Percentiles rank a stretch among this genome's conserved stretches.
phyloP scores from a whole-genome alignment of 805 yeast genomes.

The Saccharomycopsis olivae region DNA sequence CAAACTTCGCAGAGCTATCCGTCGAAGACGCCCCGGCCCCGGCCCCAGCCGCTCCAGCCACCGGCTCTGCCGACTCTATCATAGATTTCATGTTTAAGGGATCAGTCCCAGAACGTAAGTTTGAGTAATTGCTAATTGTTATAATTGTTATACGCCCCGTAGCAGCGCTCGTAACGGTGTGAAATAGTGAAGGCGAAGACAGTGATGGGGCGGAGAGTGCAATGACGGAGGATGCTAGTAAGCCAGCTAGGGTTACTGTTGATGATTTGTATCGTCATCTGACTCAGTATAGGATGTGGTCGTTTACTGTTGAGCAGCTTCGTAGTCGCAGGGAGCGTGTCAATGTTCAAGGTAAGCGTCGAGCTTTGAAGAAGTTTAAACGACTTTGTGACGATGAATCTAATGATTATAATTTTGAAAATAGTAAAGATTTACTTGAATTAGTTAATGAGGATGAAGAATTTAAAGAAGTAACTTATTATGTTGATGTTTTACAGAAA shows the following conservation, averaged over 20 bases:
- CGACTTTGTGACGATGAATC: constrained; percentile 24
- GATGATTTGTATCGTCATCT: constrained; percentile 87
- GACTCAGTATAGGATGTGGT: constrained; percentile 80
- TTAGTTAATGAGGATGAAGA: constrained; percentile 64
- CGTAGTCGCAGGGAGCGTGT: constrained; percentile 35
- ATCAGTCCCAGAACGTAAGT: neutral
- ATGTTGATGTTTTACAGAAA: constrained; percentile 59
- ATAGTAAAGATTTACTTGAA: constrained; percentile 25
- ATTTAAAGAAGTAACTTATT: constrained; percentile 50
- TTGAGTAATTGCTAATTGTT: too few species aligned
- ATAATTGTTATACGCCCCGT: neutral
- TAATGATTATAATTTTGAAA: constrained; percentile 21
- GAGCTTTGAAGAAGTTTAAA: constrained; percentile 26
- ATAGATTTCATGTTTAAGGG: neutral
- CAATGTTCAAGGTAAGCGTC: constrained; percentile 42
- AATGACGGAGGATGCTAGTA: neutral
- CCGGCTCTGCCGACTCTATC: neutral
- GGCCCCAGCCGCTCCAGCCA: neutral
- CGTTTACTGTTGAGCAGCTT: constrained; percentile 57
- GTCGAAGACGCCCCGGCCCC: too few species aligned
- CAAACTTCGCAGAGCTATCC: too few species aligned
- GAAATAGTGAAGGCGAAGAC: neutral
- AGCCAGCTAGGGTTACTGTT: constrained; percentile 37
- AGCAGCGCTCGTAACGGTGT: neutral
- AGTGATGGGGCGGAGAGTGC: neutral